These are phyloP conservation scores for Hemileia vastatrix DNA, from an alignment of 1,284 basidiomycete species.

Conservation along the genomic window DNA sequence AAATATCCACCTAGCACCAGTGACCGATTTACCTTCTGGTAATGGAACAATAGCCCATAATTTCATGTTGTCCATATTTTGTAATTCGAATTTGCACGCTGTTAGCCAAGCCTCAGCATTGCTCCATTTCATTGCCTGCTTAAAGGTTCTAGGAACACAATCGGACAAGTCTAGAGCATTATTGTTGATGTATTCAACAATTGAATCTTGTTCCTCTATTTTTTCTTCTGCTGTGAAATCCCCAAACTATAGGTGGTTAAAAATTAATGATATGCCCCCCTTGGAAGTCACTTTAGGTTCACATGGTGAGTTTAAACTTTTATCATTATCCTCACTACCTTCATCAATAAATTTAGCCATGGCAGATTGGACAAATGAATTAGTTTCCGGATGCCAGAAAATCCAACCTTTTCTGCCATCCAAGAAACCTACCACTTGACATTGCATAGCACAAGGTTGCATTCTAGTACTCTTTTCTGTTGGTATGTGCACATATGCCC, in stretches of 20 bases:
- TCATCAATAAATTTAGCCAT: neutral
- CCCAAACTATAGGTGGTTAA: neutral
- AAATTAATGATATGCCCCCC: no score
- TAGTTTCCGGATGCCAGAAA: neutral
- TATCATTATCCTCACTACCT: no score
- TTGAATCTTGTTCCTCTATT: neutral
- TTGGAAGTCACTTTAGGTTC: no score
- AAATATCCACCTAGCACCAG: slow-evolving; percentile 5
- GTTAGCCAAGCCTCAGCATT: neutral
- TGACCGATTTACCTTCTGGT: neutral
- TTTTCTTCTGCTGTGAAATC: neutral
- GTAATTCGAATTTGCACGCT: slow-evolving; percentile 3
- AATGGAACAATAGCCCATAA: neutral
- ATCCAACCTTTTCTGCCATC: neutral
- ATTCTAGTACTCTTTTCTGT: neutral
- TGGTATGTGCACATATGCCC: neutral
- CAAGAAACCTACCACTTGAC: neutral
- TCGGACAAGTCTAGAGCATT: no score
- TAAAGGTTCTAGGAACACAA: neutral
- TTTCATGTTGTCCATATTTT: neutral
- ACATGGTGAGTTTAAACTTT: no score
- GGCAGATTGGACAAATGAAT: neutral
- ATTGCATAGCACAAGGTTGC: neutral
- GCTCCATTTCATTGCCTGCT: neutral
- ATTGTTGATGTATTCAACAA: no score